These are phyloP conservation scores for Withania somnifera DNA, from an alignment of 305 asterid species.

Conservation along the genomic window DNA sequence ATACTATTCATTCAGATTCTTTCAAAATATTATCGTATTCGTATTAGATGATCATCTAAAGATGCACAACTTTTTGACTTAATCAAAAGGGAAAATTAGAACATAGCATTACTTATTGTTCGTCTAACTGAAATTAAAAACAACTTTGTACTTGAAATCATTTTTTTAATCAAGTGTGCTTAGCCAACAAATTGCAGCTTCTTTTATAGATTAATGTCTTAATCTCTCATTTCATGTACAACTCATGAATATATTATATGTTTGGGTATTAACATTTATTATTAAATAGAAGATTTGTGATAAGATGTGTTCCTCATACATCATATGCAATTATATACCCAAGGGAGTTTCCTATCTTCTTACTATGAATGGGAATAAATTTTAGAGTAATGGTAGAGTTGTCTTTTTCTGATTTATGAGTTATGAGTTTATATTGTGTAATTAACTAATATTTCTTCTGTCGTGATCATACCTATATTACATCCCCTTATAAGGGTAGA, in stretches of 20 bases:
- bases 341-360: neutral
- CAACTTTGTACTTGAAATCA: neutral
- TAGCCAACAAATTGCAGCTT: conserved; percentile 1
- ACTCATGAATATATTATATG: neutral
- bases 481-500: neutral
- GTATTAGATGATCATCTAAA: neutral
- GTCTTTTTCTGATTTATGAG: neutral
- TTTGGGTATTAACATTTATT: neutral
- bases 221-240: neutral
- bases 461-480: neutral
- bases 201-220: neutral
- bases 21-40: neutral
- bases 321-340: neutral
- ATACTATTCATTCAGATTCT: neutral
- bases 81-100: neutral
- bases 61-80: neutral
- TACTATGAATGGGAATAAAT: neutral
- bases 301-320: neutral
- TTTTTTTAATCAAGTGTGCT: neutral
- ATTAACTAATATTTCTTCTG: rapidly evolving
- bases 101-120: neutral
- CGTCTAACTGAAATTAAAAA: conserved; percentile 1
- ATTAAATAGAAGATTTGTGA: neutral
- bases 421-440: rapidly evolving
- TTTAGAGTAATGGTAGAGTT: neutral